Base-by-base conservation (phyloP, 1,284 basidiomycete genomes). In the Anthracocystis walkeri region DNA sequence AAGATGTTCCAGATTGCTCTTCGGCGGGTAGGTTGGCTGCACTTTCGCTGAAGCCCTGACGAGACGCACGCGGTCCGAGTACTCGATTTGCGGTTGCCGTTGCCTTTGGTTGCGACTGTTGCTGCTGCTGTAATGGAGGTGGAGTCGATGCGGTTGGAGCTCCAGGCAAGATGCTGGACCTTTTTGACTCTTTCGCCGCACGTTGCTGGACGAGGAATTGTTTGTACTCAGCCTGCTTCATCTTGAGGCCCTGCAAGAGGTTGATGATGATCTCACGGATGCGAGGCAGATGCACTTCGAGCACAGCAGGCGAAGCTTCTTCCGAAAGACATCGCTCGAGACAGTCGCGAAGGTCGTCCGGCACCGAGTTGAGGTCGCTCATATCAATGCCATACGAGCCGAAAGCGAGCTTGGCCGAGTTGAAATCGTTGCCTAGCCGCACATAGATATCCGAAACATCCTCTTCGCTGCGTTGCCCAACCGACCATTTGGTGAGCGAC, bases 391-490 rank as follows among this genome's bases (percentile, higher is more conserved):
- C 91, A 76, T 92, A 94, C 23, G 89, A 88, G 11, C 89, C 89
- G 85, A 99, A 99, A 1, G 95, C 94, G 57, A 91, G 89, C 41
- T 95, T 93, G 27, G 95, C 95, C 20, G 91, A 90, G 85, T 97
- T 97, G 88, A 99, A 98, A 83, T 97, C 95, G 86, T 99, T 98
- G 21, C 96, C 96, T 20, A 99, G 88, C 51, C 92, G 90, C 58
- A 99, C 97, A 86, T 99, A 99, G 63, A 97, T 92, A 86, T 98
- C 94, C 87, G 94, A 97, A 78, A 99, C 95, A 79, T 93, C 88
- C 14, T 87, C 88, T 84, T 99, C 96, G 58, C 90, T 89, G 68
- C 93, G 89, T 70, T 91, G 88, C 50, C 90, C 87, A 60, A 89
- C 53, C 11, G 80, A 81, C 83, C 83, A 84, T 86, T 91, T 88